Evolutionary conservation across 108 stramenopile species (phyloP).

Genomic region (Epithemia pelagica): DNA sequence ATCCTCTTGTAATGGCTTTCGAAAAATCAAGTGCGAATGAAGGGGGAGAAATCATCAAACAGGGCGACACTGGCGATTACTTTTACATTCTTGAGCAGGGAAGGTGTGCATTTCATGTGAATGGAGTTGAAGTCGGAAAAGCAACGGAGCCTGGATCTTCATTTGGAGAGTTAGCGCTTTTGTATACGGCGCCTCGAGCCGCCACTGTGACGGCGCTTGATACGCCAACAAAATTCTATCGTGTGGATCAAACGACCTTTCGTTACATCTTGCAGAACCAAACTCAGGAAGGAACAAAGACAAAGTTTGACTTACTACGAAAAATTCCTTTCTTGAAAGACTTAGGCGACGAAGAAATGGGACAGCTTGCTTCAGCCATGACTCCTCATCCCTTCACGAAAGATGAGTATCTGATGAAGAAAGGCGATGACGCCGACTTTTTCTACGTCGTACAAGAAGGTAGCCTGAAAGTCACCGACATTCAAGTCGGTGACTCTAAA

Average conservation of each 20-base stretch:
- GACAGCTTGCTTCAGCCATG: constrained; percentile 49
- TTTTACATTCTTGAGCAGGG: constrained; percentile 68
- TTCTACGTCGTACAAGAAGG: constrained; percentile 65
- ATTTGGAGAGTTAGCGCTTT: constrained; percentile 83
- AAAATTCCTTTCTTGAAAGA: constrained; percentile 44
- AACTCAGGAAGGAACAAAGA: constrained; percentile 32
- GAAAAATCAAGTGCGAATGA: constrained; percentile 30
- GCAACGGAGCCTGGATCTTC: constrained; percentile 32
- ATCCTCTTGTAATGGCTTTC: constrained; percentile 60
- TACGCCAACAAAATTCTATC: constrained; percentile 31
- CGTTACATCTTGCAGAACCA: constrained; percentile 48
- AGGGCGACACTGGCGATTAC: constrained; percentile 69
- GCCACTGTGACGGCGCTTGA: constrained; percentile 50
- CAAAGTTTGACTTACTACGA: constrained; percentile 36
- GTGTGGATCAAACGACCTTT: constrained; percentile 64
- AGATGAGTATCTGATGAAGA: constrained; percentile 45
- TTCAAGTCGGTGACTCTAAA: constrained; percentile 15
- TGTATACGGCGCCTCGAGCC: constrained; percentile 81
- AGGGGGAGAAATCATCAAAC: constrained; percentile 56
- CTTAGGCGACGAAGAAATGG: constrained; percentile 45
- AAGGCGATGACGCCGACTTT: constrained; percentile 40
- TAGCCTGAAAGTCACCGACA: constrained; percentile 18
- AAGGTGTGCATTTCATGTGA: constrained; percentile 41
- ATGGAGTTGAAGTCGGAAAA: constrained; percentile 38
- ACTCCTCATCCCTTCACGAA: constrained; percentile 34